Percentiles rank a stretch among this genome's conserved stretches.
These are phyloP conservation scores for Fomitopsis palustris DNA, from an alignment of 1,284 basidiomycete species.

Conservation along the genomic window DNA sequence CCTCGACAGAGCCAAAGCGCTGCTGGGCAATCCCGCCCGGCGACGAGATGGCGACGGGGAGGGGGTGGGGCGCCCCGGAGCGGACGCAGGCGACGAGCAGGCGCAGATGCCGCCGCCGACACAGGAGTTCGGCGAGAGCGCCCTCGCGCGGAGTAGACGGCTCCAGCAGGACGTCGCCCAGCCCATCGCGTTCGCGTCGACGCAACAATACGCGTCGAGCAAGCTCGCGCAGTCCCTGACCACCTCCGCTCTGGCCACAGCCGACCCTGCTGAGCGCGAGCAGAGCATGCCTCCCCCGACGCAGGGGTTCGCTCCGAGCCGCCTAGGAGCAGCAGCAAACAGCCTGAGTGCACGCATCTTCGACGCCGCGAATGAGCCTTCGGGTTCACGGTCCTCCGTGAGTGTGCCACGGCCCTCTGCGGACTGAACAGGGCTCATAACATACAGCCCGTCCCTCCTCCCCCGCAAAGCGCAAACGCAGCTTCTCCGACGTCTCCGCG, in stretches of 20 bases:
- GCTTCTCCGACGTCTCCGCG: constrained; percentile 10
- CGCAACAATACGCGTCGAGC: constrained; percentile 23
- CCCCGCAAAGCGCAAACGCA: constrained; percentile 20
- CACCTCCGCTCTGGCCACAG: background rate
- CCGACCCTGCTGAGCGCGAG: constrained; percentile 3
- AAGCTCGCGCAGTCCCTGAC: constrained; percentile 11
- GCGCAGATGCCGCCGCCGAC: constrained; percentile 27
- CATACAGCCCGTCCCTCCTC: constrained; percentile 16
- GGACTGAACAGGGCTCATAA: constrained; percentile 24
- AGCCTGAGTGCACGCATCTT: background rate
- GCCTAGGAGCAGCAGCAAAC: constrained; percentile 11
- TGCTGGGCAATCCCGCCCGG: constrained; percentile 31
- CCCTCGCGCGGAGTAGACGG: constrained; percentile 15
- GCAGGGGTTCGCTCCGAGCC: constrained; percentile 37
- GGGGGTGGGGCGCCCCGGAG: too few species aligned
- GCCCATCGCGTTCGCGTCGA: constrained; percentile 9
- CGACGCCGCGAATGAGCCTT: background rate
- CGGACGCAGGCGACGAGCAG: background rate
- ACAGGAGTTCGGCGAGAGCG: constrained; percentile 41
- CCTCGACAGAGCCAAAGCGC: constrained; percentile 47
- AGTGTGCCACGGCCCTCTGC: background rate
- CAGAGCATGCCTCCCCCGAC: constrained; percentile 26
- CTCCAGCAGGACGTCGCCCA: background rate
- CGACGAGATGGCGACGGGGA: background rate
- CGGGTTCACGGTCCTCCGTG: background rate